Base-by-base conservation (phyloP, 345 rosid genomes). In the Gossypium longicalyx region DNA sequence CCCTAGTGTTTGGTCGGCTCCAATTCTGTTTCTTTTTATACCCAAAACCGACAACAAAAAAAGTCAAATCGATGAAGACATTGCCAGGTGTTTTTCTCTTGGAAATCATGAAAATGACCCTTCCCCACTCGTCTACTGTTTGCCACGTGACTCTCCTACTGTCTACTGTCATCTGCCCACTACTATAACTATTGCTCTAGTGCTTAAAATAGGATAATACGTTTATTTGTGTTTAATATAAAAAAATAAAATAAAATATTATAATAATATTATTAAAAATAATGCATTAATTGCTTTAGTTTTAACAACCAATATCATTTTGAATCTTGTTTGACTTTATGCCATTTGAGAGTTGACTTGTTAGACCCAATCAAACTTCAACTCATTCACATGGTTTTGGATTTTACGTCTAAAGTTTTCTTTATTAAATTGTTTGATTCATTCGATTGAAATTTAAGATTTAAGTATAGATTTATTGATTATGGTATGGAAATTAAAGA, bases 171-270 rank as follows among this genome's bases (percentile, higher is more conserved):
- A 52, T n/a, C 56, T 52, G 9, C 56, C 2, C 20, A 16, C 56
- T 1, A 51, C 19, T 3, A 27, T 3, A 27, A 27, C 29, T 27
- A 27, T 3, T 27, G 29, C 2, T 27, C 29, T 27, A 27, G 29
- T 27, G 29, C 29, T 3, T 27, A 29, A 0, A 0, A 29, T 29
- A n/a, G 3, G 0, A 27, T 0, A 0, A 27, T 3, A 27, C 0
- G 4, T 27, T 29, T 3, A 29, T 29, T 29, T 29, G 0, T 29
- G 4, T 0, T 29, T 29, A 29, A 0, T 3, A 3, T 29, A 29
- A 3, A 29, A 29, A 2, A 29, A 3, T 0, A 29, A 29, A 29
- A 29, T 3, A 0, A 29, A 29, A 29, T 29, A 29, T 29, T 0
- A 3, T 3, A 25, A 25, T 27, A 27, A 27, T 29, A 29, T 25